These are phyloP conservation scores for Nannochloropsis salina DNA, from an alignment of 108 stramenopile species.

Conservation along the genomic window DNA sequence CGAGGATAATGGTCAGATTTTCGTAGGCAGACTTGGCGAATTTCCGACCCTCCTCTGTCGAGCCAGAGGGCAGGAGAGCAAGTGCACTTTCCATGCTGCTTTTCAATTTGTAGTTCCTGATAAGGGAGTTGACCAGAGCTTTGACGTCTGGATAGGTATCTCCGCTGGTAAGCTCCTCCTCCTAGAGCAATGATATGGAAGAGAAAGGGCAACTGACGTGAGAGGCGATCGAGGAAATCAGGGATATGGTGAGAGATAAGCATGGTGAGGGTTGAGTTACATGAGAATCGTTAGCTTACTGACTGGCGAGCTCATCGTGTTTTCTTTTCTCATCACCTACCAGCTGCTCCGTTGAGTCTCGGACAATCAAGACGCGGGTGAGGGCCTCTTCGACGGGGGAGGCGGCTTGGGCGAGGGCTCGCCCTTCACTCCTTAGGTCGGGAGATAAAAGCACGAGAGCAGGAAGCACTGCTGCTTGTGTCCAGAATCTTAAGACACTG, in stretches of 20 bases:
- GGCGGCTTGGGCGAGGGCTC: background rate
- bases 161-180: background rate
- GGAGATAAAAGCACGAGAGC: slow-evolving; percentile 3
- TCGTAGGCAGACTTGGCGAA: background rate
- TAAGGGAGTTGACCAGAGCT: slow-evolving; percentile 9
- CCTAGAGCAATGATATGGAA: background rate
- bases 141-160: background rate
- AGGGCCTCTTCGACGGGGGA: background rate
- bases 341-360: background rate
- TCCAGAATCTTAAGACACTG: background rate
- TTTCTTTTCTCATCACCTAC: background rate
- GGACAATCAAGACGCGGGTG: background rate
- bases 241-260: background rate
- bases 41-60: background rate
- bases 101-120: background rate
- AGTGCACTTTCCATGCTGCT: background rate
- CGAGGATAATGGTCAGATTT: slow-evolving; percentile 11
- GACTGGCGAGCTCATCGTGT: no score
- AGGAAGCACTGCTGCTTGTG: background rate
- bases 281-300: no score
- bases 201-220: background rate
- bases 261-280: background rate
- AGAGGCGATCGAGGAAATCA: background rate
- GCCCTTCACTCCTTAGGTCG: background rate
- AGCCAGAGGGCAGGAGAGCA: background rate